Conservation (phyloP, 2,329 filamentous ascomycete species). For the Domatiomyces catenatus region DNA sequence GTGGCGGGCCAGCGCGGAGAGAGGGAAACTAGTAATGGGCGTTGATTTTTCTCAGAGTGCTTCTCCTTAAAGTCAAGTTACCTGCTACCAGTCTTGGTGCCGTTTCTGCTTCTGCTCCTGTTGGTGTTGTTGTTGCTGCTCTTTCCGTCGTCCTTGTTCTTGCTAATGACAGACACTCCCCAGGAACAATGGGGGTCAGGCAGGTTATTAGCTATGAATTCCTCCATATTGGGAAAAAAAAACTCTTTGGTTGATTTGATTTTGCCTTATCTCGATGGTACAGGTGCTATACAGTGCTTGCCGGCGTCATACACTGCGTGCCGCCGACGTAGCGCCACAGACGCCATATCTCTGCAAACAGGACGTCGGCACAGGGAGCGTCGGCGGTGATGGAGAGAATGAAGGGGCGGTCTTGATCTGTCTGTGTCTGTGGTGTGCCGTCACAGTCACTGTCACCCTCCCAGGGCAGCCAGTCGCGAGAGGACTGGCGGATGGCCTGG, state of each 20-base stretch:
- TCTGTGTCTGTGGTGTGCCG: too few relatives aligned
- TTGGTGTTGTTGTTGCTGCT: not conserved
- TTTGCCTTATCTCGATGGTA: too few relatives aligned
- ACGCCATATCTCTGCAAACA: slow-evolving; percentile 13
- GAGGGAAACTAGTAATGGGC: too few relatives aligned
- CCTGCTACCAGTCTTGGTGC: too few relatives aligned
- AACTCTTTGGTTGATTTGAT: too few relatives aligned
- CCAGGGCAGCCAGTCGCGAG: not conserved
- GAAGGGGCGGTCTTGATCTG: not conserved
- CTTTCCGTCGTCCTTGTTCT: not conserved
- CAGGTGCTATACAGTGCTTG: not conserved
- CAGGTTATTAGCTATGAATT: not conserved
- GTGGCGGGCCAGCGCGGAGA: too few relatives aligned
- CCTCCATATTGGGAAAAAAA: not conserved
- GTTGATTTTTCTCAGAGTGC: too few relatives aligned
- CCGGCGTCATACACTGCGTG: not conserved
- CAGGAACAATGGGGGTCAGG: too few relatives aligned
- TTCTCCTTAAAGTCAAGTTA: too few relatives aligned
- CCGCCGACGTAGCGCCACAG: slow-evolving; percentile 16
- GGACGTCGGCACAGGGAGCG: slow-evolving; percentile 1
- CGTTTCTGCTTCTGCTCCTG: not conserved
- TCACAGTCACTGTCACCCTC: not conserved
- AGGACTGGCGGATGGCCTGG: not conserved
- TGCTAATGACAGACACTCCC: not conserved
- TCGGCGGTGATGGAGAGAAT: slow-evolving; percentile 10